Base-by-base conservation (phyloP, 768 basidiomycete species). In the Tubosaeta sp. region DNA sequence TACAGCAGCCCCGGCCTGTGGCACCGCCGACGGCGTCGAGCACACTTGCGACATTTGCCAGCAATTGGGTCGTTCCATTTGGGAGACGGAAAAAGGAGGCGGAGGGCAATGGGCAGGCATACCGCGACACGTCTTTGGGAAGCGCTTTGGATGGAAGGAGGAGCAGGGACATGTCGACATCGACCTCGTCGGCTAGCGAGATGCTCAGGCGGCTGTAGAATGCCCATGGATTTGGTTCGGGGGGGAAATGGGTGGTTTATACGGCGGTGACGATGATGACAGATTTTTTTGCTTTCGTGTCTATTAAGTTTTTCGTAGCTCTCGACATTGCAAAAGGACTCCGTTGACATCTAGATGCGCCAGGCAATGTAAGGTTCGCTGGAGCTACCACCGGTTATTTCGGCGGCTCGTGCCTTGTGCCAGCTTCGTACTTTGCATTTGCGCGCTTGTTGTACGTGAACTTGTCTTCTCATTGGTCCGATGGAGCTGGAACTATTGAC, bases 21-120 rank as follows among this genome's bases (percentile, higher is more conserved):
- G 67, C 73, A 18, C 59, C 68, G 12, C 46, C 70, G 36, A 76
- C 76, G 4, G 75, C 81, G 6, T 73, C 77, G 12, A 74, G 76
- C 34, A 76, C 83, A 11, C 61, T 84, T 18, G 80, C 81, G 11
- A 80, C 70, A 52, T 69, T 84, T 43, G 83, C 83, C 5, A 82
- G 73, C 43, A 86, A 77, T 64, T 86, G 80, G 81, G 84, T 83
- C 1, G 77, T 81, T 47, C 68, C 81, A 2, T 85, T 87, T 61
- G 82, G 82, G 27, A 73, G 81, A 45, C 79, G 74, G 65, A 83
- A 77, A 63, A 64, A 55, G 16, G 42, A 53, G 61, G 12, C 22
- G 7, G n/a, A 35, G 8, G 43, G 44, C 18, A 49, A 68, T n/a
- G 61, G 67, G 19, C 67, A 55, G 18, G 43, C 24, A 18, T 57